Base-by-base conservation (phyloP, 1,139 yeast genomes). In the Blastobotrys illinoisensis region DNA sequence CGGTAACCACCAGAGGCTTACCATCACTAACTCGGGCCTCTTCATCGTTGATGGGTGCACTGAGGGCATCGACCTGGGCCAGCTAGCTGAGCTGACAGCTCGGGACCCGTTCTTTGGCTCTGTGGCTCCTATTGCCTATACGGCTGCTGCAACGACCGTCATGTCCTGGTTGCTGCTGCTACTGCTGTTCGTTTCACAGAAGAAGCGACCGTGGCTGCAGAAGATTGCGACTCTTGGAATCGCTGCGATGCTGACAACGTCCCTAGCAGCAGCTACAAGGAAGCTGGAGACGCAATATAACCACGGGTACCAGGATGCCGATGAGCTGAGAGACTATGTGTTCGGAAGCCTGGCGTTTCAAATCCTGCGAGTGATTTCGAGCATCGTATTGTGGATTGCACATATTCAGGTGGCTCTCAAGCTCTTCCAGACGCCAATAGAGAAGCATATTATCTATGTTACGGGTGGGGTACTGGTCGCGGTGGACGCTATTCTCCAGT, bases 381-480 rank as follows among this genome's bases (percentile, higher is more conserved):
- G 83, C 18, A 69, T 86, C 2, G 66, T 86, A 1, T 73, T 86
- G 14, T 89, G 87, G 71, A 71, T 88, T 44, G 85, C 89, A 52
- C 95, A 89, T 66, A 87, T 88, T 1, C 91, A 86, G 64, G 84
- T 88, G 26, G 77, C 86, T 7, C 81, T 85, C 79, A 73, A 95
- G 55, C 70, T 88, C 45, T 88, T 86, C 65, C 80, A 81, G 53
- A 75, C 95, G 40, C 85, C 80, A 51, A 77, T 78, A 52, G 95
- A 88, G 68, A 83, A 84, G 64, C 72, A 86, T 51, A 70, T 82
- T 40, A 79, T 88, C 5, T 79, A 86, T 50, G 72, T 79, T 49
- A 73, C 82, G 13, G 96, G 96, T 0, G 70, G 81, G 0, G 59
- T 77, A 0, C 74, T 88, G 2, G 77, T 86, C 11, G 63, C 83